Percentiles rank a stretch among this genome's conserved stretches.
Evolutionary conservation across 2,329 filamentous ascomycete genomes (phyloP).

Genomic region (Rhynchosporium secalis): DNA sequence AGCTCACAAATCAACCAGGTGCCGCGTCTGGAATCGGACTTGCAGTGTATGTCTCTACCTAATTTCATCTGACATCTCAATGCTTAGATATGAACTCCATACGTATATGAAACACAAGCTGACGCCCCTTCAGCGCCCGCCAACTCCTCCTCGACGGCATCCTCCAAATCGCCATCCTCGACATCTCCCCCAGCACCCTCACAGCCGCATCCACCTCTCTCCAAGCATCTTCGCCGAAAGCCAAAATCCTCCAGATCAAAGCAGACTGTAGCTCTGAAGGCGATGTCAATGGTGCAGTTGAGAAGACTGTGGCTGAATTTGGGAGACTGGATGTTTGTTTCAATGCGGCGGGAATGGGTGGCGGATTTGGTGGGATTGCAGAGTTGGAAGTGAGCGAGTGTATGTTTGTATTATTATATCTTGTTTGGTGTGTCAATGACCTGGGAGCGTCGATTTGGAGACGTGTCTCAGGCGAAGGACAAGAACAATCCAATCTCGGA

Average conservation of each 20-base stretch:
- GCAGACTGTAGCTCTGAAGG: constrained; percentile 26
- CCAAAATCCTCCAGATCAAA: constrained; percentile 17
- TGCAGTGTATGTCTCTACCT: constrained; percentile 10
- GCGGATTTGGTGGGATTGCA: constrained; percentile 26
- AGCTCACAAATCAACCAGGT: constrained; percentile 20
- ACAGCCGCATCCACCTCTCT: constrained; percentile 1
- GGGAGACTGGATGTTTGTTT: constrained; percentile 56
- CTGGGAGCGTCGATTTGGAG: no score
- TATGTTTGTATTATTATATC: no score
- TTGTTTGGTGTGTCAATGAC: no score
- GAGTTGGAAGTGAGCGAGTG: constrained; percentile 21
- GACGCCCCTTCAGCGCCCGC: constrained; percentile 5
- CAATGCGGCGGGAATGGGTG: constrained; percentile 47
- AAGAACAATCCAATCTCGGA: no score
- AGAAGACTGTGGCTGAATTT: constrained; percentile 47
- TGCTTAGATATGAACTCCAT: no score
- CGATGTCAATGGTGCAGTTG: constrained; percentile 27
- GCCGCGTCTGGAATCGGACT: constrained; percentile 32
- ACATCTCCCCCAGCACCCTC: constrained; percentile 19
- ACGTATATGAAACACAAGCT: no score
- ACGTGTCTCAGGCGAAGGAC: no score
- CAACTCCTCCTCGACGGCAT: constrained; percentile 30
- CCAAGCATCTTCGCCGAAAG: neutral
- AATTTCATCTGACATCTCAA: no score
- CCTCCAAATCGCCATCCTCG: constrained; percentile 27